Evolutionary conservation across 1,284 basidiomycete genomes (phyloP).

Genomic region (Cutaneotrichosporon sp.): DNA sequence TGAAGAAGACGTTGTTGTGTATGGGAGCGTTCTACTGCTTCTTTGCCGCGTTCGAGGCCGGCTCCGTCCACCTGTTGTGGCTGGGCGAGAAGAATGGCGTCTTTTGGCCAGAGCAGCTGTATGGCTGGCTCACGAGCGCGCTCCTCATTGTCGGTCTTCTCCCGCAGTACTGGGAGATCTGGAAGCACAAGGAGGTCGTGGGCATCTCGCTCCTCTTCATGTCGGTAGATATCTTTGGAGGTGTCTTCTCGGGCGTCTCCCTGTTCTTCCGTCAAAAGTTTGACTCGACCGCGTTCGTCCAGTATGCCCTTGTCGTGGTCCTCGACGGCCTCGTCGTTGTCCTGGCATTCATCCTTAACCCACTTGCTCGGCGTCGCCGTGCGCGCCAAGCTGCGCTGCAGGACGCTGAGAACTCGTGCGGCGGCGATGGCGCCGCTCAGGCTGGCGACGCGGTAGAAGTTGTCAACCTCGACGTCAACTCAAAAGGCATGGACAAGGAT

Average conservation of each 20-base stretch:
- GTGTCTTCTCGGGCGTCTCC: conserved; percentile 63
- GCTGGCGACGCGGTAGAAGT: too few relatives aligned
- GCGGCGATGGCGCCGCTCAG: not conserved
- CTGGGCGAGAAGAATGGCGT: conserved; percentile 53
- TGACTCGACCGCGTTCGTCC: conserved; percentile 61
- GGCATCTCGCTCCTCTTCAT: conserved; percentile 70
- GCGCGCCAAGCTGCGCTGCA: conserved; percentile 3
- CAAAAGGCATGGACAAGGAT: too few relatives aligned
- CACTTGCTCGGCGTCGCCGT: conserved; percentile 43
- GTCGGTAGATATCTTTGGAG: conserved; percentile 64
- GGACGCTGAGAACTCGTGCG: conserved; percentile 1
- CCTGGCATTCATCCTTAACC: conserved; percentile 61
- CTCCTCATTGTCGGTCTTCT: conserved; percentile 60
- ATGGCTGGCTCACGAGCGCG: conserved; percentile 62
- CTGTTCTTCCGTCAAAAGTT: conserved; percentile 63
- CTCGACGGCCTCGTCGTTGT: conserved; percentile 59
- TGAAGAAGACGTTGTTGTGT: conserved; percentile 48
- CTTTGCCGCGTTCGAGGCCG: conserved; percentile 58
- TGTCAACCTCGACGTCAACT: too few relatives aligned
- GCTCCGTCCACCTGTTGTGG: conserved; percentile 57
- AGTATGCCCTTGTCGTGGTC: conserved; percentile 50
- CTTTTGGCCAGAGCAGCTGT: conserved; percentile 54
- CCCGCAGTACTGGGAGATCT: conserved; percentile 63
- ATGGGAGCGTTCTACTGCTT: conserved; percentile 48
- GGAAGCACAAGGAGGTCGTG: conserved; percentile 61